These are phyloP conservation scores for Venturia aucupariae DNA, from an alignment of 2,329 filamentous ascomycete species.

Conservation along the genomic window DNA sequence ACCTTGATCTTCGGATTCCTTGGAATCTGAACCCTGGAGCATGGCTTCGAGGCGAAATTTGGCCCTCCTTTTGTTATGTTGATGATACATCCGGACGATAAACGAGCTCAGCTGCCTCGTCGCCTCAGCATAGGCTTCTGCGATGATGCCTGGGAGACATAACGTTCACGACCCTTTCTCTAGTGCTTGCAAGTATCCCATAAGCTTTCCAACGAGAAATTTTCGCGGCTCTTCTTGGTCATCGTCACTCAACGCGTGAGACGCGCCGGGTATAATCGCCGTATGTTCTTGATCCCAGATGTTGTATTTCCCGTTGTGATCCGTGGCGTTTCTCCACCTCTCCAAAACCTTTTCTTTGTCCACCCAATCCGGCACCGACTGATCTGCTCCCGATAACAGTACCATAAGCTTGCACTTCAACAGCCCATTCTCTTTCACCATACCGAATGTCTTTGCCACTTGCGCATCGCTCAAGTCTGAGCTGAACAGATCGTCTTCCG, in stretches of 20 bases:
- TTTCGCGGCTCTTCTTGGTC: constrained; percentile 39
- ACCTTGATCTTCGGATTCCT: no score
- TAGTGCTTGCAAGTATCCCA: constrained; percentile 34
- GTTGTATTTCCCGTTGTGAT: constrained; percentile 28
- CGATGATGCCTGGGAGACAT: no score
- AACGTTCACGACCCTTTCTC: neutral
- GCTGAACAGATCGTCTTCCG: constrained; percentile 80
- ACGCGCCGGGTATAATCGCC: constrained; percentile 37
- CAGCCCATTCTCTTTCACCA: constrained; percentile 45
- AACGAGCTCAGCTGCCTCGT: no score
- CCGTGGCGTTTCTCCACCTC: constrained; percentile 44
- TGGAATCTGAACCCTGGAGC: no score
- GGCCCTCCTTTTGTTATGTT: no score
- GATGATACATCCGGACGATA: no score
- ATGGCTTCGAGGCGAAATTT: no score
- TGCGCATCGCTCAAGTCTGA: constrained; percentile 56
- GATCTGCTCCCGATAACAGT: constrained; percentile 57
- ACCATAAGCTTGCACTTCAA: constrained; percentile 48
- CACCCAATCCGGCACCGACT: constrained; percentile 50
- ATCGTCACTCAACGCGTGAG: constrained; percentile 42
- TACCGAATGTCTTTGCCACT: constrained; percentile 56
- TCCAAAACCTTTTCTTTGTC: constrained; percentile 50
- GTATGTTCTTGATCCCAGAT: constrained; percentile 42
- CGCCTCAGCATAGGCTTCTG: no score
- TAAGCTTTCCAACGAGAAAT: constrained; percentile 42